phyloP scores from a whole-genome alignment of 306 rosid genomes.

The Quercus agrifolia region DNA sequence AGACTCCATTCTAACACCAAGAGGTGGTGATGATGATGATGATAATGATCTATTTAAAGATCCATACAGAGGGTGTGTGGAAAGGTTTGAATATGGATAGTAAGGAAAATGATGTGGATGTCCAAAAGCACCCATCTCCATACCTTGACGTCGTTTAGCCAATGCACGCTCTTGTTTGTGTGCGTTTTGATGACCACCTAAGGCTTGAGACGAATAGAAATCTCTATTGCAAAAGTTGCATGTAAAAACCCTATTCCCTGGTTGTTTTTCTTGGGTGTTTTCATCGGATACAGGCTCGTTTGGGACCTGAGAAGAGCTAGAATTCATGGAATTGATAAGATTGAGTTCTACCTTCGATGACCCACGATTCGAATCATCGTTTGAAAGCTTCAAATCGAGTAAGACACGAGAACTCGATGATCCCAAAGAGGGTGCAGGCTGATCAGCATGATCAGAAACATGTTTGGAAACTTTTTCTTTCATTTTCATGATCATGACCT shows the following conservation, averaged over 20 bases:
- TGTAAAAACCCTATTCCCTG: slow-evolving; percentile 36
- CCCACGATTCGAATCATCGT: slow-evolving; percentile 1
- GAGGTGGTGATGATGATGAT: neutral
- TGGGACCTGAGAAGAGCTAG: neutral
- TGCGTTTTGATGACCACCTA: slow-evolving; percentile 88
- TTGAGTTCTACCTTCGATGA: slow-evolving; percentile 19
- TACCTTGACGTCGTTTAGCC: slow-evolving; percentile 60
- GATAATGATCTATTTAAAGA: slow-evolving; percentile 21
- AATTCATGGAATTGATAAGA: slow-evolving; percentile 24
- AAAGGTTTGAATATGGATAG: slow-evolving; percentile 30
- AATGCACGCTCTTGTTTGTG: slow-evolving; percentile 74
- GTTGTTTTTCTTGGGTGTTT: neutral
- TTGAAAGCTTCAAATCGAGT: slow-evolving; percentile 39
- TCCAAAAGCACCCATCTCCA: slow-evolving; percentile 26
- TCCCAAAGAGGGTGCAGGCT: neutral
- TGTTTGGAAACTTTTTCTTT: slow-evolving; percentile 10
- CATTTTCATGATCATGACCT: slow-evolving; percentile 24
- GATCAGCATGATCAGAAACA: neutral
- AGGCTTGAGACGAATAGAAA: slow-evolving; percentile 73
- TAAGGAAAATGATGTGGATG: slow-evolving; percentile 24
- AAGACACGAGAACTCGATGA: slow-evolving; percentile 20
- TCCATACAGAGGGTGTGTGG: slow-evolving; percentile 28
- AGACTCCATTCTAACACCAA: slow-evolving; percentile 56
- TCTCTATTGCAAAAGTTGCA: slow-evolving; percentile 70
- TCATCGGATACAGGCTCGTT: neutral